Evolutionary conservation across 2,329 filamentous ascomycete genomes (phyloP), one percentile per base, ranked within the genome.

Genomic region (Ceratocystis harringtonii): DNA sequence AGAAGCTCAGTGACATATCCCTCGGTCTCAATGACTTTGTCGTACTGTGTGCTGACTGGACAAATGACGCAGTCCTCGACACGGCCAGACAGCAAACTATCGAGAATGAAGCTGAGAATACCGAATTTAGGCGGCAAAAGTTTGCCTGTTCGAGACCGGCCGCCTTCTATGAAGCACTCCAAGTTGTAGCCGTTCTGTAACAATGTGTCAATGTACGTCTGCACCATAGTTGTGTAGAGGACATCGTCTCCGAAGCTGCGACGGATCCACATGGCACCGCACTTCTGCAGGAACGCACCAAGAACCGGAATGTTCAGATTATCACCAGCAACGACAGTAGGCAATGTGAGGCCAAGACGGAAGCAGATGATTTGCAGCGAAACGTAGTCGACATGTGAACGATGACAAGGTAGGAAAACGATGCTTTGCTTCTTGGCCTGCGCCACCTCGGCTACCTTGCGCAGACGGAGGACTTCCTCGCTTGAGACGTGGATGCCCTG

Each of bases 21-120:
- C 75, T 96, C 91, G 0, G 95, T 96, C 75, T 99, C 94, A 67
- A 99, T 95, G 65, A 99, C 94, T 73, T 97, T 99, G 79, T 99
- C 94, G 73, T 99, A 99, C 73, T 99, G 94, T 0, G 92, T 96
- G 74, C 89, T 95, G 58, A 99, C 94, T 0, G 94, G 94, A 70
- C 92, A 96, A 63, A 99, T 90, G 52, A 96, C 89, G 41, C 90
- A 87, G 74, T 99, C 94, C 60, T 95, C 80, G 0, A 96, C 91
- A 5, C 92, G 83, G 0, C 92, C 91, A 0, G 90, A 95, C 5
- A 96, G 77, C 15, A 99, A 80, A 70, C 90, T 95, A 70, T 99
- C 94, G 19, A 99, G 78, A 48, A 97, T 83, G 71, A 96, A 99
- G 71, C 85, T 89, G 32, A 99, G 77, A 67, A 99, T 96, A 8